phyloP scores from a whole-genome alignment of 352 stramenopile species.

The Pythium rhizo-oryzae region DNA sequence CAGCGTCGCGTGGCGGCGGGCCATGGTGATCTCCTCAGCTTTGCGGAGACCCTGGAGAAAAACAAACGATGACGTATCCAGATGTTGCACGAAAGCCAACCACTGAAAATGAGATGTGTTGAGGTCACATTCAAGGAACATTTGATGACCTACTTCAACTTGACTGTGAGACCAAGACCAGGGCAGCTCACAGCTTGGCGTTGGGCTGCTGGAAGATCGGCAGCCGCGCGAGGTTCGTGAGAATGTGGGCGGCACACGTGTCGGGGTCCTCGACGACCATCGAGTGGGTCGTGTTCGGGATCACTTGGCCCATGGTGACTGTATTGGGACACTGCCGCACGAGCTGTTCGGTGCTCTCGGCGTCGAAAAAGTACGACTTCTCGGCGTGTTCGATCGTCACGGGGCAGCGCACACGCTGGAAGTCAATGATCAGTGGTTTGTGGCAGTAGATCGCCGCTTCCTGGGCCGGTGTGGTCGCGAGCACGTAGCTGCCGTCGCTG shows the following conservation, averaged over 20 bases:
- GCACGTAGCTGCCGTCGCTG: slow-evolving; percentile 17
- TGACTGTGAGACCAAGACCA: too few relatives aligned
- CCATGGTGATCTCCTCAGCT: background rate
- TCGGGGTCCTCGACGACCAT: slow-evolving; percentile 34
- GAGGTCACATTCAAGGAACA: background rate
- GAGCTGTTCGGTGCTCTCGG: background rate
- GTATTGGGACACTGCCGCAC: slow-evolving; percentile 5
- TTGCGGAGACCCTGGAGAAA: background rate
- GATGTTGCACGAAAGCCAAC: background rate
- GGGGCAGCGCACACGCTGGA: slow-evolving; percentile 6
- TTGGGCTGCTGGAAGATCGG: slow-evolving; percentile 13
- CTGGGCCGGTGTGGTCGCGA: slow-evolving; percentile 21
- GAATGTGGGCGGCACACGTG: slow-evolving; percentile 43
- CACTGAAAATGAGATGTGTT: background rate
- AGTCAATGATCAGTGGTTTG: slow-evolving; percentile 15
- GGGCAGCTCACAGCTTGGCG: slow-evolving; percentile 2
- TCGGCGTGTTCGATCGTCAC: slow-evolving; percentile 23
- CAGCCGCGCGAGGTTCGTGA: slow-evolving; percentile 11
- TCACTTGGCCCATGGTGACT: slow-evolving; percentile 12
- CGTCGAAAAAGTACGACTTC: slow-evolving; percentile 25
- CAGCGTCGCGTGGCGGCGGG: slow-evolving; percentile 21
- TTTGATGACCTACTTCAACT: background rate
- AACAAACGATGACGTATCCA: background rate
- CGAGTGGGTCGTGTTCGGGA: slow-evolving; percentile 22
- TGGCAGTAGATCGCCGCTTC: slow-evolving; percentile 28